Evolutionary conservation across 139 green algal genomes (phyloP).

Genomic region (Haematococcus sp.): DNA sequence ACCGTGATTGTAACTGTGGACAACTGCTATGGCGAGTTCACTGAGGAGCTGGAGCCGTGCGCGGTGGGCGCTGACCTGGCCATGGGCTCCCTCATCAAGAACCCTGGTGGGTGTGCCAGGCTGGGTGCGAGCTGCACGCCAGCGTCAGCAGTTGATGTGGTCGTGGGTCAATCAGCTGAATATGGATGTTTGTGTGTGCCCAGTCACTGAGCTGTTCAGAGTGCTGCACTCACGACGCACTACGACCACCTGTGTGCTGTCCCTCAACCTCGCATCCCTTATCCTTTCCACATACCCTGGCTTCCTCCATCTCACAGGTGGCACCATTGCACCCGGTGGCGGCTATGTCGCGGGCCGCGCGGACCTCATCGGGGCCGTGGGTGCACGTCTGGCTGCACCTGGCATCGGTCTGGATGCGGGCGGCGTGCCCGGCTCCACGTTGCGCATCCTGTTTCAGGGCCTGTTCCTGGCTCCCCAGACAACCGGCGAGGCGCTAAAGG

Average conservation of each 20-base stretch:
- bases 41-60: constrained; percentile 79
- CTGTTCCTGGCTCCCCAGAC: constrained; percentile 84
- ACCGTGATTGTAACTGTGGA: constrained; percentile 85
- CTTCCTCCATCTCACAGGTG: no score
- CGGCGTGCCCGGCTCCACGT: constrained; percentile 59
- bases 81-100: constrained; percentile 96
- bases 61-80: constrained; percentile 88
- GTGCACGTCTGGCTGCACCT: constrained; percentile 79
- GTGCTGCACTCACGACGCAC: no score
- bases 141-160: not conserved
- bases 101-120: constrained; percentile 37
- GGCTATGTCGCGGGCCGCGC: constrained; percentile 89
- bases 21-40: constrained; percentile 99
- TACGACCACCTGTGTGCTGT: no score
- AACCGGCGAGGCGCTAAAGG: constrained; percentile 92
- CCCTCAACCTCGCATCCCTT: no score
- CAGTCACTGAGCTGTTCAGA: no score
- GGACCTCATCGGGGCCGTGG: constrained; percentile 68
- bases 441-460: constrained; percentile 82
- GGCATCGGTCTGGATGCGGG: constrained; percentile 86
- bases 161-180: no score
- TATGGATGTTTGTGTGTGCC: no score
- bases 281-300: no score
- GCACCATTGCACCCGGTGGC: constrained; percentile 83
- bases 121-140: not conserved